A percentile compares a stretch with the other conserved stretches of the same genome.
phyloP scores from a whole-genome alignment of 345 rosid species.

The Geranium rotundifolium region DNA sequence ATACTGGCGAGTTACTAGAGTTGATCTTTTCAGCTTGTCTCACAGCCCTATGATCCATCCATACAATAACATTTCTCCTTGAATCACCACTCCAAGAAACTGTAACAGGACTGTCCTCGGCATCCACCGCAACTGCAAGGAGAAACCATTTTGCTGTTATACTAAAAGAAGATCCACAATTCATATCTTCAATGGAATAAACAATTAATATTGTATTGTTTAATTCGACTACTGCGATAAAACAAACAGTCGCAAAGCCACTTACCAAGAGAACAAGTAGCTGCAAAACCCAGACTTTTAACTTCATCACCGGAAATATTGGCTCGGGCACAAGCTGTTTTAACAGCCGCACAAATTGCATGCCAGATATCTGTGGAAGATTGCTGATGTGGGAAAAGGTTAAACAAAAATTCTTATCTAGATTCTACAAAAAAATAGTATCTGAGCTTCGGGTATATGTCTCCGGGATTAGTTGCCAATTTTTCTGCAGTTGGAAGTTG shows the following conservation, averaged over 20 bases:
- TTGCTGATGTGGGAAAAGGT: constrained; percentile 43
- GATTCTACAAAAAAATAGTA: too few species aligned
- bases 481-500: too few species aligned
- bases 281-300: constrained; percentile 71
- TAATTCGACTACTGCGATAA: too few species aligned
- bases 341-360: constrained; percentile 83
- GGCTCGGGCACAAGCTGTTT: constrained; percentile 63
- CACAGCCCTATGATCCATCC: constrained; percentile 99
- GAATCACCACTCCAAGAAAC: constrained; percentile 98
- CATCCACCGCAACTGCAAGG: constrained; percentile 81
- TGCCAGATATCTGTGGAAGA: constrained; percentile 99
- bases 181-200: background rate
- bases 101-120: constrained; percentile 89
- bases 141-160: too few species aligned
- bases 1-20: constrained; percentile 59
- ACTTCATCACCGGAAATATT: constrained; percentile 59
- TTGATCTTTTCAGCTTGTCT: constrained; percentile 90
- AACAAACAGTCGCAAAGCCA: background rate
- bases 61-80: constrained; percentile 78
- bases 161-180: too few species aligned
- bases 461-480: too few species aligned
- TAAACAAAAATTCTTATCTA: background rate
- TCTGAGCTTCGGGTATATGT: too few species aligned
- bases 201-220: background rate
- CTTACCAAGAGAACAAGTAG: constrained; percentile 96